phyloP scores from a whole-genome alignment of 225 moss, liverwort and hornwort species.

The Bryoerythrophyllum caledonicum region DNA sequence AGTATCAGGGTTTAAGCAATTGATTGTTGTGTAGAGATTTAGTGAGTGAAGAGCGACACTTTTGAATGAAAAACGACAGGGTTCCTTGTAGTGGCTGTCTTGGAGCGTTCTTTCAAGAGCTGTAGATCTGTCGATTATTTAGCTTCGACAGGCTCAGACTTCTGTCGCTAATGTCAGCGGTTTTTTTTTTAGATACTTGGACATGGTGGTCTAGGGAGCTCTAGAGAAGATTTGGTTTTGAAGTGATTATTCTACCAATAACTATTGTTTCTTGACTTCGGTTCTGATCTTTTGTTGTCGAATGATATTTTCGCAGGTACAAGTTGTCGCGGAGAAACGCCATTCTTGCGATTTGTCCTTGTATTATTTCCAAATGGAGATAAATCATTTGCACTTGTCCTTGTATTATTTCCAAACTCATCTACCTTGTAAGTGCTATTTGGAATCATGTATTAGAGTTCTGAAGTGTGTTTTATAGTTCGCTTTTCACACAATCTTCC shows the following conservation, averaged over 20 bases:
- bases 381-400: slow-evolving; percentile 82
- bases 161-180: background rate
- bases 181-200: no score
- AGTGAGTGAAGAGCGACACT: no score
- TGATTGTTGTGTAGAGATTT: no score
- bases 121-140: background rate
- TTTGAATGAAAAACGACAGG: no score
- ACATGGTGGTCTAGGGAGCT: no score
- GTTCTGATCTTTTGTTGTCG: background rate
- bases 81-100: no score
- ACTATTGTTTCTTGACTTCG: background rate
- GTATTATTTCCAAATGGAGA: no score
- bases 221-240: background rate
- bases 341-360: no score
- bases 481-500: no score
- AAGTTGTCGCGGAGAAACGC: slow-evolving; percentile 74
- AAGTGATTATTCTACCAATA: no score
- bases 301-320: slow-evolving; percentile 47
- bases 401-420: slow-evolving; percentile 41
- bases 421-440: background rate
- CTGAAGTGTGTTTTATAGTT: background rate
- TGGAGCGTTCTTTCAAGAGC: background rate
- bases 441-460: background rate
- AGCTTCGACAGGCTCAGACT: background rate
- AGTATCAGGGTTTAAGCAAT: no score